Conservation (phyloP, 2,329 filamentous ascomycete genomes). For the Fusarium continuum region DNA sequence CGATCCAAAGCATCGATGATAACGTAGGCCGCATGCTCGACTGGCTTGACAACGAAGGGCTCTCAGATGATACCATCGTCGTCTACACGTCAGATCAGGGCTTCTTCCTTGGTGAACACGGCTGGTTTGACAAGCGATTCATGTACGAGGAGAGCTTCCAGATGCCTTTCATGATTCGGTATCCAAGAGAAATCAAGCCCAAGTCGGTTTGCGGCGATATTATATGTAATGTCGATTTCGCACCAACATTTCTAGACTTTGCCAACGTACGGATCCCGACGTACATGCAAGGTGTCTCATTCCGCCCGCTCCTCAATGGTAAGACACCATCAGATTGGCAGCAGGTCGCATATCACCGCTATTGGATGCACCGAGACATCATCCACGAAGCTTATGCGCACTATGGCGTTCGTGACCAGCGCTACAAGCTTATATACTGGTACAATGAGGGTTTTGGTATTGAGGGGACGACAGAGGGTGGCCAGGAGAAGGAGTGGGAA, state of each 20-base stretch:
- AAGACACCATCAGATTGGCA: constrained; percentile 56
- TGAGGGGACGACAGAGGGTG: constrained; percentile 54
- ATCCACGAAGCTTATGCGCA: constrained; percentile 62
- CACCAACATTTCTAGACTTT: constrained; percentile 59
- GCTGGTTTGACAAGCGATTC: constrained; percentile 67
- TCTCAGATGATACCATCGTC: constrained; percentile 59
- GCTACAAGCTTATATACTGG: constrained; percentile 67
- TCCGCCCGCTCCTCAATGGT: constrained; percentile 50
- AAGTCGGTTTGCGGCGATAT: constrained; percentile 57
- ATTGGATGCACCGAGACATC: constrained; percentile 64
- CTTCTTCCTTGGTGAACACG: constrained; percentile 65
- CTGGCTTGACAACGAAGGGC: constrained; percentile 52
- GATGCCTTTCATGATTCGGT: constrained; percentile 62
- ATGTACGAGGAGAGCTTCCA: constrained; percentile 67
- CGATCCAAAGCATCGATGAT: constrained; percentile 62
- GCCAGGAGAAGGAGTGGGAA: constrained; percentile 60
- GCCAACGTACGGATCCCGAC: constrained; percentile 53
- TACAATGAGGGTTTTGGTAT: constrained; percentile 61
- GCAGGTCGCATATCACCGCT: constrained; percentile 63
- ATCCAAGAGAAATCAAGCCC: constrained; percentile 53
- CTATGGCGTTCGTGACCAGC: constrained; percentile 60
- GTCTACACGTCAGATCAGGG: constrained; percentile 65
- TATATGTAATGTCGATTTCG: constrained; percentile 64
- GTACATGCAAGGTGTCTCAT: constrained; percentile 63
- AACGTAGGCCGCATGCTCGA: constrained; percentile 60